Conservation (phyloP, 352 stramenopile genomes). For the Ophiocytium majus region DNA sequence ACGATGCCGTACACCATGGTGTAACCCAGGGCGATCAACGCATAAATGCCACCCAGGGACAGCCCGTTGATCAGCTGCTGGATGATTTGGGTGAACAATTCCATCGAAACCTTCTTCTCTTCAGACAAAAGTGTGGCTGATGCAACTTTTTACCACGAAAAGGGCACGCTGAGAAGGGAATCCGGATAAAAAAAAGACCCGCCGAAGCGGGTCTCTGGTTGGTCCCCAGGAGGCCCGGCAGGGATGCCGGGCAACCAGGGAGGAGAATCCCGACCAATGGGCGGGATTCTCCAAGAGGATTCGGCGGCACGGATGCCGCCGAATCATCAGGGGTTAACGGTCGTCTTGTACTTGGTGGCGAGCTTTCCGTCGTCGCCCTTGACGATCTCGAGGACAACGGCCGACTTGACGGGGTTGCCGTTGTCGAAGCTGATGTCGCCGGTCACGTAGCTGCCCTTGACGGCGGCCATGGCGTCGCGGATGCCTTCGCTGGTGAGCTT, state of each 20-base stretch:
- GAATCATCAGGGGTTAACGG: neutral
- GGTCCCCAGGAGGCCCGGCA: too few species aligned
- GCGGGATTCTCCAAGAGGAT: too few species aligned
- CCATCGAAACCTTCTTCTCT: too few species aligned
- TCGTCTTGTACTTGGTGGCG: neutral
- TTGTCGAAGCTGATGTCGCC: neutral
- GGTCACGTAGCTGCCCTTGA: neutral
- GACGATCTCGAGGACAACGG: neutral
- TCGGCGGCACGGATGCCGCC: too few species aligned
- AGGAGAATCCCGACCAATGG: too few species aligned
- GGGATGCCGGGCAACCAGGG: too few species aligned
- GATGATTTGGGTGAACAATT: neutral
- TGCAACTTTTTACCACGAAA: too few species aligned
- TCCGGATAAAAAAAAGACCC: too few species aligned
- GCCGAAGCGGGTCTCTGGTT: too few species aligned
- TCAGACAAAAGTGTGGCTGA: too few species aligned
- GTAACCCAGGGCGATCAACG: neutral
- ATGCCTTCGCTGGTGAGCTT: neutral
- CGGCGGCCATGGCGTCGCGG: neutral
- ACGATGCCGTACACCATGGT: neutral
- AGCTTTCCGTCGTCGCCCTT: slow-evolving; percentile 8
- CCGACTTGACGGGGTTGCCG: neutral
- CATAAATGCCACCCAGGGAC: slow-evolving; percentile 1
- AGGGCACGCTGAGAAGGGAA: too few species aligned
- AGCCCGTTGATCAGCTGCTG: slow-evolving; percentile 2